Conservation (phyloP, 2,329 filamentous ascomycete genomes). For the Colletotrichum eleusines region DNA sequence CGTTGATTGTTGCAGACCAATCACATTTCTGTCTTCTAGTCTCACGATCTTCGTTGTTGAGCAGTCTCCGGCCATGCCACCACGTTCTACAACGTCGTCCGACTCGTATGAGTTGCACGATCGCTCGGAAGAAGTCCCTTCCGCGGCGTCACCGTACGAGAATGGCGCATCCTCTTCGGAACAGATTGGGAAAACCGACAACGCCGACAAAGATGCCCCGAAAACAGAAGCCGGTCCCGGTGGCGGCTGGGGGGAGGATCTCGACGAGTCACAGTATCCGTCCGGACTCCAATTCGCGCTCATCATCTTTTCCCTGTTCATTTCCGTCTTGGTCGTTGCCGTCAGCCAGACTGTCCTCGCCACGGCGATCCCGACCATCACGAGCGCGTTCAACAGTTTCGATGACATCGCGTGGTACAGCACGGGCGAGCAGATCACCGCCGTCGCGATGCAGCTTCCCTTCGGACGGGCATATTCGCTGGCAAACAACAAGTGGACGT, state of each 20-base stretch:
- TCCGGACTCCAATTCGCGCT: not conserved
- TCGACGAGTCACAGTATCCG: conserved; percentile 5
- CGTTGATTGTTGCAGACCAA: too few relatives aligned
- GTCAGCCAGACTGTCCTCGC: conserved; percentile 49
- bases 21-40: too few relatives aligned
- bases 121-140: too few relatives aligned
- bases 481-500: conserved; percentile 47
- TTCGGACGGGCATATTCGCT: conserved; percentile 48
- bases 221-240: too few relatives aligned
- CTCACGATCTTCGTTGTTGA: too few relatives aligned
- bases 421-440: conserved; percentile 46
- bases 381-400: conserved; percentile 52
- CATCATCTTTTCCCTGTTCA: conserved; percentile 14
- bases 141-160: too few relatives aligned
- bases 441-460: conserved; percentile 45
- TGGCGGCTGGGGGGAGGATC: not conserved
- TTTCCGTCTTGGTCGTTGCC: conserved; percentile 12
- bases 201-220: too few relatives aligned
- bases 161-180: too few relatives aligned
- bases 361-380: conserved; percentile 52
- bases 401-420: conserved; percentile 56
- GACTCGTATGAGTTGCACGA: too few relatives aligned
- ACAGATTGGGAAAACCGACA: too few relatives aligned
- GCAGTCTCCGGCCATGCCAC: too few relatives aligned
- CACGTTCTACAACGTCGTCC: too few relatives aligned